Percentiles rank a stretch among this genome's conserved stretches.
These are phyloP conservation scores for Amylocarpus encephaloides DNA, from an alignment of 2,329 filamentous ascomycete genomes.

Conservation along the genomic window DNA sequence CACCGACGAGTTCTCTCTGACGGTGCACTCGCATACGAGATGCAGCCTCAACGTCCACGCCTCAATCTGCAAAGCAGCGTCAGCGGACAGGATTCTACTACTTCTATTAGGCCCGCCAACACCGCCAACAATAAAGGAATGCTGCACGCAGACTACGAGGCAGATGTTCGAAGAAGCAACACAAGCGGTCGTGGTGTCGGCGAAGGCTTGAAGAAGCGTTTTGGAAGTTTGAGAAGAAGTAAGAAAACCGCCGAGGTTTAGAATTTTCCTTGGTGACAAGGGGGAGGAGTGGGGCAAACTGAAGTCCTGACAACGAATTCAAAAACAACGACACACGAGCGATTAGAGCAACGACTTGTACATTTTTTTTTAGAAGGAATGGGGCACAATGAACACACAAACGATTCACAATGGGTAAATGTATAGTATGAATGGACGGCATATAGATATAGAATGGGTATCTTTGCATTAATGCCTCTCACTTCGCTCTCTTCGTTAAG, in stretches of 20 bases:
- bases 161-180: constrained; percentile 22
- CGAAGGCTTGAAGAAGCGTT: constrained; percentile 47
- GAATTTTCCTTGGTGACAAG: no score
- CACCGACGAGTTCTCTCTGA: constrained; percentile 26
- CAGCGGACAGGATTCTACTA: constrained; percentile 30
- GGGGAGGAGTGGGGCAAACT: no score
- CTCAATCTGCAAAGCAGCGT: constrained; percentile 39
- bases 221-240: constrained; percentile 46
- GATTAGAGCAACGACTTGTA: no score
- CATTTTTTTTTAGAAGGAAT: no score
- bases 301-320: no score
- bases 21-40: constrained; percentile 39
- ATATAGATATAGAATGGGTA: no score
- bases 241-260: constrained; percentile 14
- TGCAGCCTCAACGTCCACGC: constrained; percentile 35
- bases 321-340: no score
- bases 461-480: no score
- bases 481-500: no score
- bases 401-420: no score
- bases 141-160: constrained; percentile 14
- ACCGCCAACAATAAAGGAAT: neutral
- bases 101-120: neutral
- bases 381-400: no score
- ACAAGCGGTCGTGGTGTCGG: constrained; percentile 39
- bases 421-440: no score